A percentile compares a stretch with the other conserved stretches of the same genome.
These are phyloP conservation scores for Yamadazyma taylorii DNA, from an alignment of 1,139 yeast species.

Conservation along the genomic window DNA sequence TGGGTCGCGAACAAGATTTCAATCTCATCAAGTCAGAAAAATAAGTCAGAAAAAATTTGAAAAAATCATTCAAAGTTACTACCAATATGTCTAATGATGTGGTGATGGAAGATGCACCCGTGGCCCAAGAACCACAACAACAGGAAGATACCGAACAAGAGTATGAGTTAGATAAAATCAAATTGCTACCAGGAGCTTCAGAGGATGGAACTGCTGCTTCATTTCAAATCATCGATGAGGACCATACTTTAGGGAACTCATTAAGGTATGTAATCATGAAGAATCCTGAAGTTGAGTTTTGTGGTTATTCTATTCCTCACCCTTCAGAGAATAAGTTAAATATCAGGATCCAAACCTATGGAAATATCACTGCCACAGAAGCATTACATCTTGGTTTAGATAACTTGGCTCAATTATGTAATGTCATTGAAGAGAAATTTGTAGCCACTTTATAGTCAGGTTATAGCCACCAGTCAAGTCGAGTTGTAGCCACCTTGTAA, in stretches of 20 bases:
- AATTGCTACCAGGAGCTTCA: conserved; percentile 81
- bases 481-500: too few species aligned
- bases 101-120: conserved; percentile 2
- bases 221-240: conserved; percentile 89
- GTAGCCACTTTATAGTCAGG: conserved; percentile 26
- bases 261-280: conserved; percentile 93
- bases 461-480: too few species aligned
- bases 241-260: conserved; percentile 94
- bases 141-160: conserved; percentile 33
- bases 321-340: conserved; percentile 92
- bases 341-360: conserved; percentile 92
- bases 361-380: conserved; percentile 83
- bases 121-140: conserved; percentile 7
- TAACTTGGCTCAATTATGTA: conserved; percentile 80
- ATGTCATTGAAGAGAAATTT: conserved; percentile 78
- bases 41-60: background rate
- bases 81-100: conserved; percentile 1
- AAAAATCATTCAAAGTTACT: background rate
- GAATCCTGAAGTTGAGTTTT: conserved; percentile 96
- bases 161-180: conserved; percentile 51
- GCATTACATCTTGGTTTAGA: conserved; percentile 91
- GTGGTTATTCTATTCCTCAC: conserved; percentile 99
- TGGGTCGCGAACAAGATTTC: too few species aligned
- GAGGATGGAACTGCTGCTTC: conserved; percentile 96
- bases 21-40: too few species aligned